These are phyloP conservation scores for Lolium perenne DNA, from an alignment of 176 grass and related monocot genomes.

Conservation along the genomic window DNA sequence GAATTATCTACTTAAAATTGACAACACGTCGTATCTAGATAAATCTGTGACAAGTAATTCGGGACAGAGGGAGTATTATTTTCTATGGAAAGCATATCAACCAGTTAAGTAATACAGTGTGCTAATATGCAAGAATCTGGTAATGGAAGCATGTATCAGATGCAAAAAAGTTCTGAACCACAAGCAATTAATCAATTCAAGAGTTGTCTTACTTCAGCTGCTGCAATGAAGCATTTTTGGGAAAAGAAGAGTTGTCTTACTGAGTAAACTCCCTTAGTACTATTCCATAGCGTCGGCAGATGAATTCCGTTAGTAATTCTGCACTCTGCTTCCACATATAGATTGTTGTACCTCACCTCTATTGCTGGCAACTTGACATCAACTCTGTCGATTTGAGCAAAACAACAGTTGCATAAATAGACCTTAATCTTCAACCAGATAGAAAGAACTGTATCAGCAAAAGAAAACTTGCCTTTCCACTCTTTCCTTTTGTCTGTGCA, in stretches of 20 bases:
- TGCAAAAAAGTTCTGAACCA: background rate
- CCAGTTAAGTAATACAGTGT: background rate
- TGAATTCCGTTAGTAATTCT: background rate
- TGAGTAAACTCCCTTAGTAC: slow-evolving; percentile 6
- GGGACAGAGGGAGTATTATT: background rate
- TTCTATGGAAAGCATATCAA: background rate
- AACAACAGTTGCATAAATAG: background rate
- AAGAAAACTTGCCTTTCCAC: slow-evolving; percentile 28
- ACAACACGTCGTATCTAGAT: background rate
- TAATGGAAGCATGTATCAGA: background rate
- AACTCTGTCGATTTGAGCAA: background rate
- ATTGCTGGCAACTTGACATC: slow-evolving; percentile 20
- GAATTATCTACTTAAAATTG: background rate
- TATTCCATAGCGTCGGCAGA: slow-evolving; percentile 38
- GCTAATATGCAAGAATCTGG: no score
- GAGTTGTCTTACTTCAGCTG: background rate
- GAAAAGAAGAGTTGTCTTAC: slow-evolving; percentile 29
- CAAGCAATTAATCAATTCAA: background rate
- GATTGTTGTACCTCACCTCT: slow-evolving; percentile 28
- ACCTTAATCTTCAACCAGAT: background rate
- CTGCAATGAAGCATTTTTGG: background rate
- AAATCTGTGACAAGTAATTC: background rate
- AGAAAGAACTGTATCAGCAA: background rate
- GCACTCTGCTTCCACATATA: slow-evolving; percentile 32
- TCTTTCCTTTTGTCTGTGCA: slow-evolving; percentile 38